These are phyloP conservation scores for Leccinum fuscescens DNA, from an alignment of 1,284 basidiomycete species.

Conservation along the genomic window DNA sequence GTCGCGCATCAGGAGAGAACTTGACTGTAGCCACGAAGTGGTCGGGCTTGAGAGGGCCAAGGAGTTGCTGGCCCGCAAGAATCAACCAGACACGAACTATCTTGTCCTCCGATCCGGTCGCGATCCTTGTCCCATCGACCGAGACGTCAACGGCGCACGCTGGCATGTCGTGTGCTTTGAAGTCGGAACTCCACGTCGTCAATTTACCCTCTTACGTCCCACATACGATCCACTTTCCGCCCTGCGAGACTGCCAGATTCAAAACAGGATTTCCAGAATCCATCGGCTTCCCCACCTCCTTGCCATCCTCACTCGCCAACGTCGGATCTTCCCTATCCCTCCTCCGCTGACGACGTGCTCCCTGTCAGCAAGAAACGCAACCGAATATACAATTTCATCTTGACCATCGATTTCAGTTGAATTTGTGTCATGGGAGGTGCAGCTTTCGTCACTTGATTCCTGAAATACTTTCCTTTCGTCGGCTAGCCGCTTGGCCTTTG, in stretches of 20 bases:
- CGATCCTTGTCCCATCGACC: not conserved
- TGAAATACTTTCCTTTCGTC: not conserved
- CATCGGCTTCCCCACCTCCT: not conserved
- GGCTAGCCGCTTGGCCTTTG: constrained; percentile 53
- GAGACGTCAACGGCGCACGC: not conserved
- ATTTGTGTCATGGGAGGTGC: not conserved
- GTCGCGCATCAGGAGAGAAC: not conserved
- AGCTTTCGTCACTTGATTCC: not conserved
- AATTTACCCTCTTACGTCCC: not conserved
- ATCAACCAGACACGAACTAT: not conserved
- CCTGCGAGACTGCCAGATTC: not conserved
- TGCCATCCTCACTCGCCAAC: not conserved
- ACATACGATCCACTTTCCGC: not conserved
- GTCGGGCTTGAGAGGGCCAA: not conserved
- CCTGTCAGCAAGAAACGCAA: not conserved
- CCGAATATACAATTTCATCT: not conserved
- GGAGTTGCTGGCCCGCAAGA: not conserved
- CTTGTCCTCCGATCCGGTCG: not conserved
- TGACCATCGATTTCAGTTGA: not conserved
- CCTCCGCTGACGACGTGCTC: not conserved
- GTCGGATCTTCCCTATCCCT: not conserved
- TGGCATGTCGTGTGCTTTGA: not conserved
- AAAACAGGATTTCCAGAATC: not conserved
- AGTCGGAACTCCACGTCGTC: not conserved
- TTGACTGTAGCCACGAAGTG: not conserved